These are phyloP conservation scores for Collybia nuda DNA, from an alignment of 768 basidiomycete species.

Conservation along the genomic window DNA sequence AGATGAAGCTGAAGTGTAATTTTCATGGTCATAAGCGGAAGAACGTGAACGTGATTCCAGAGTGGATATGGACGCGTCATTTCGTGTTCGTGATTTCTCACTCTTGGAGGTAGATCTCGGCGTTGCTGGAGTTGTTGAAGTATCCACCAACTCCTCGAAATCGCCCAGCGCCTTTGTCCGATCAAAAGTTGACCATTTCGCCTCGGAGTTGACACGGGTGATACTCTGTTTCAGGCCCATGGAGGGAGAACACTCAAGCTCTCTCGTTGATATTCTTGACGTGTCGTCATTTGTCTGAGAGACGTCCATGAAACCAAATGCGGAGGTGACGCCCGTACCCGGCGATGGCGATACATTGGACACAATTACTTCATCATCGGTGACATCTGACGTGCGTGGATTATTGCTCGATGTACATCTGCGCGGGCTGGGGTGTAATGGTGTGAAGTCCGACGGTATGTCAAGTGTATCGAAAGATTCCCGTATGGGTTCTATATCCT, in stretches of 20 bases:
- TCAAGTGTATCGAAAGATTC: background rate
- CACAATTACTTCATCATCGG: background rate
- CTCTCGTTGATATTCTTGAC: too few relatives aligned
- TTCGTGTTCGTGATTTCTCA: background rate
- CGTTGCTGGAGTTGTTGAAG: background rate
- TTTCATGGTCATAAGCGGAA: conserved; percentile 11
- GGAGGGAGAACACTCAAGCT: too few relatives aligned
- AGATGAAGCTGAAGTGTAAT: conserved; percentile 21
- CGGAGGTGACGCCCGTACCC: too few relatives aligned
- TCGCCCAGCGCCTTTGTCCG: too few relatives aligned
- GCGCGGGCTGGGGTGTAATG: conserved; percentile 14
- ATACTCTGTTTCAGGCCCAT: too few relatives aligned
- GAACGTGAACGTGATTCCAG: conserved; percentile 10
- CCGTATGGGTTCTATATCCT: conserved; percentile 14
- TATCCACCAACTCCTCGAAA: background rate
- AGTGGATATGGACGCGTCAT: conserved; percentile 6
- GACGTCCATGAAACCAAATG: too few relatives aligned
- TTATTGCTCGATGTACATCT: conserved; percentile 1
- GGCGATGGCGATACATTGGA: too few relatives aligned
- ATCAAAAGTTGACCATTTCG: conserved; percentile 10
- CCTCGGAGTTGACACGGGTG: too few relatives aligned
- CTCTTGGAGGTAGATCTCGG: background rate
- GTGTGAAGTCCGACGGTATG: conserved; percentile 3
- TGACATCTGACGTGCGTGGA: background rate
- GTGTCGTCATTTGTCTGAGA: too few relatives aligned